Evolutionary conservation across 495 filamentous ascomycete genomes (phyloP).

Genomic region (Xylaria cubensis): DNA sequence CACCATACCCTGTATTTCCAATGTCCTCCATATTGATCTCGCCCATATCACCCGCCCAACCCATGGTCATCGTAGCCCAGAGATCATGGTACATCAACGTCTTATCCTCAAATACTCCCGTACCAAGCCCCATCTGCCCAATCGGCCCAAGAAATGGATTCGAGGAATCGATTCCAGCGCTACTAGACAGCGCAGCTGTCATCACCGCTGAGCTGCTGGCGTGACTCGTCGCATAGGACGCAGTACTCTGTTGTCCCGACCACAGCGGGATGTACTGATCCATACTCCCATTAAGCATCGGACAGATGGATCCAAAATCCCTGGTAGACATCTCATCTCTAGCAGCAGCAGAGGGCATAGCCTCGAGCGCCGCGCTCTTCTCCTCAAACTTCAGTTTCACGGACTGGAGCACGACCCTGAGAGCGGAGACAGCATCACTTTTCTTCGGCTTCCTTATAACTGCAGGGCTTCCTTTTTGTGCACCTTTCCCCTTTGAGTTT

Average conservation of each 20-base stretch:
- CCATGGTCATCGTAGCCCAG: conserved; percentile 47
- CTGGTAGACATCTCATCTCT: neutral
- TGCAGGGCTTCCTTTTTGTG: neutral
- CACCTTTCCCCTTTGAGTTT: neutral
- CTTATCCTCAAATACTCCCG: conserved; percentile 12
- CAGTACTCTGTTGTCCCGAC: conserved; percentile 39
- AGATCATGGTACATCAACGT: conserved; percentile 39
- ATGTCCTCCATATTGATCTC: conserved; percentile 26
- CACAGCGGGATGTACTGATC: conserved; percentile 49
- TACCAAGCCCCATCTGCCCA: conserved; percentile 6
- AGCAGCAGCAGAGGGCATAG: neutral
- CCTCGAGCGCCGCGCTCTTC: conserved; percentile 44
- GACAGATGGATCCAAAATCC: conserved; percentile 39
- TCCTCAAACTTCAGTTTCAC: conserved; percentile 47
- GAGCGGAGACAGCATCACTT: conserved; percentile 46
- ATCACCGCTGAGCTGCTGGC: conserved; percentile 20
- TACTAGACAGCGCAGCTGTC: neutral
- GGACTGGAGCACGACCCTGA: conserved; percentile 48
- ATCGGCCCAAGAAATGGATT: conserved; percentile 14
- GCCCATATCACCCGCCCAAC: conserved; percentile 36
- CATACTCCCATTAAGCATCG: conserved; percentile 55
- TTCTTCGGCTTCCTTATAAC: conserved; percentile 18
- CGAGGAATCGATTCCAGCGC: neutral
- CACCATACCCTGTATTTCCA: conserved; percentile 11
- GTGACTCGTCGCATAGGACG: conserved; percentile 28